Percentiles rank a stretch among this genome's conserved stretches.
Evolutionary conservation across 768 basidiomycete species (phyloP).

Genomic region (Coprinopsis strossmayeri): DNA sequence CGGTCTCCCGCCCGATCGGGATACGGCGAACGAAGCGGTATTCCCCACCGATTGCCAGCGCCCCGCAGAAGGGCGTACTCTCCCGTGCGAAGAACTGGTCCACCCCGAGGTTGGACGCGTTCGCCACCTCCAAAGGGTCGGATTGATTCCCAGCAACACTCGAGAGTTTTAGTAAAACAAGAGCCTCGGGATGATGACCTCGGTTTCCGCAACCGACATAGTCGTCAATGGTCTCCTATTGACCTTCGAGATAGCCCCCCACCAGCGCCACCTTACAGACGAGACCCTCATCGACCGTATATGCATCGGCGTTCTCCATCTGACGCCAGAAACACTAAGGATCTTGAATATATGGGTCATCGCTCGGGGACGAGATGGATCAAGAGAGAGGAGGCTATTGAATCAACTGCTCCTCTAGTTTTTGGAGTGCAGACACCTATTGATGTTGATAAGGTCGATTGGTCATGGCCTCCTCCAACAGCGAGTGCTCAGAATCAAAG

Average conservation of each 20-base stretch:
- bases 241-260: background rate
- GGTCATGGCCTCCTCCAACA: too few species aligned
- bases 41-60: background rate
- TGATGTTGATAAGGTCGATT: background rate
- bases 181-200: background rate
- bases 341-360: background rate
- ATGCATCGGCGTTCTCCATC: background rate
- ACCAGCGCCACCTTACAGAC: background rate
- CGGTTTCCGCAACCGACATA: background rate
- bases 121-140: background rate
- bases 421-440: background rate
- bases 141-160: background rate
- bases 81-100: conserved; percentile 1
- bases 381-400: background rate
- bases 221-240: background rate
- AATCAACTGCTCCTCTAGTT: background rate
- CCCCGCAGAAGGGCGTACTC: conserved; percentile 1
- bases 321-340: background rate
- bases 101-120: conserved; percentile 3
- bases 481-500: too few species aligned
- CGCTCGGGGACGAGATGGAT: background rate
- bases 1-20: too few species aligned
- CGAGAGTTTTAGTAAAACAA: background rate
- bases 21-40: too few species aligned
- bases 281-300: too few species aligned